phyloP scores from a whole-genome alignment of 768 basidiomycete species.

The Mycena vitilis region DNA sequence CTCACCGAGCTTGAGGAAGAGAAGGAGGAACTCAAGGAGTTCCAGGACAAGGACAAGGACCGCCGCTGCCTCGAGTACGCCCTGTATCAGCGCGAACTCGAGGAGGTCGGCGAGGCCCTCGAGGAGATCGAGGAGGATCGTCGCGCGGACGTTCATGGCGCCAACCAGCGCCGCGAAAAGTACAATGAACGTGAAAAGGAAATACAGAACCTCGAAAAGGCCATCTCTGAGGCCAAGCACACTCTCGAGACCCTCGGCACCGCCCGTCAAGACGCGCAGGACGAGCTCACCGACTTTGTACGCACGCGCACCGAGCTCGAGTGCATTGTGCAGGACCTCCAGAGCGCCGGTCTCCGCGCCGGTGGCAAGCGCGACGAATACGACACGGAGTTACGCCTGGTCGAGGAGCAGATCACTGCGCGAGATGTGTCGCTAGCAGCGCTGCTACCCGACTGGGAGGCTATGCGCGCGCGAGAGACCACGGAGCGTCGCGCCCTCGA shows the following conservation, averaged over 20 bases:
- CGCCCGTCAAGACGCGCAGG: conserved; percentile 79
- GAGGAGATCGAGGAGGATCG: conserved; percentile 90
- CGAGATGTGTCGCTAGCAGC: conserved; percentile 73
- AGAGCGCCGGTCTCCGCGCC: conserved; percentile 70
- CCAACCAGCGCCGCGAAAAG: conserved; percentile 85
- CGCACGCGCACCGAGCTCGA: conserved; percentile 88
- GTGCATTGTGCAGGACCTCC: conserved; percentile 84
- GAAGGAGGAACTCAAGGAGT: conserved; percentile 97
- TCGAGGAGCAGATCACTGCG: conserved; percentile 70
- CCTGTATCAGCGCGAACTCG: conserved; percentile 89
- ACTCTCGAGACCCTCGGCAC: conserved; percentile 75
- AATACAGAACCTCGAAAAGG: conserved; percentile 78
- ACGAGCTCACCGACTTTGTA: conserved; percentile 89
- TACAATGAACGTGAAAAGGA: conserved; percentile 88
- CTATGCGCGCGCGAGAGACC: conserved; percentile 60
- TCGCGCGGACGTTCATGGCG: conserved; percentile 82
- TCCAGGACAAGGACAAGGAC: conserved; percentile 95
- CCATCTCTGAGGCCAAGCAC: conserved; percentile 77
- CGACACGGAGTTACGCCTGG: conserved; percentile 69
- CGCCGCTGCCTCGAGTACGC: conserved; percentile 95
- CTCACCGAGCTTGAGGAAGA: conserved; percentile 95
- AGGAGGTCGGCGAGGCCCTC: conserved; percentile 87
- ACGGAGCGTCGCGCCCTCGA: conserved; percentile 78
- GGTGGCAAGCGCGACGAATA: conserved; percentile 73
- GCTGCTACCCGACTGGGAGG: conserved; percentile 79